phyloP scores from a whole-genome alignment of 352 stramenopile genomes.

The Phytophthora crassamura region DNA sequence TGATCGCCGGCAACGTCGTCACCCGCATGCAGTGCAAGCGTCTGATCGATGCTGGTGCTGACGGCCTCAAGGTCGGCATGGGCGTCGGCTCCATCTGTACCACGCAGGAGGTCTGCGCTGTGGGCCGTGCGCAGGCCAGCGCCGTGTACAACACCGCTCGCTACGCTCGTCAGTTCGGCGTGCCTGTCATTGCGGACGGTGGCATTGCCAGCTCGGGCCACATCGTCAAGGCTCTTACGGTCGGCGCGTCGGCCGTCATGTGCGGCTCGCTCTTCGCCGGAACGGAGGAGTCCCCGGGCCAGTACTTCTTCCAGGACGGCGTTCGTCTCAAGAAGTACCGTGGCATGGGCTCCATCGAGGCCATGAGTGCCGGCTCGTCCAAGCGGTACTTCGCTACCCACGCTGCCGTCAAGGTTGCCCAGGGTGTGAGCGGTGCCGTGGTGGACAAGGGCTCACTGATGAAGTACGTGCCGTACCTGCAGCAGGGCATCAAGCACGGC shows the following conservation, averaged over 20 bases:
- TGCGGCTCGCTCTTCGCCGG: slow-evolving; percentile 99
- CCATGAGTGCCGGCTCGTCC: slow-evolving; percentile 97
- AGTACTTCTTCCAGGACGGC: slow-evolving; percentile 99
- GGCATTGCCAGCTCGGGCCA: slow-evolving; percentile 98
- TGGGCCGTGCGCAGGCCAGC: slow-evolving; percentile 98
- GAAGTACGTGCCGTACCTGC: slow-evolving; percentile 99
- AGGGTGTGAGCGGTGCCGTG: slow-evolving; percentile 98
- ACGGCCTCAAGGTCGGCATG: slow-evolving; percentile 99
- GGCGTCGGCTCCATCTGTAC: slow-evolving; percentile 99
- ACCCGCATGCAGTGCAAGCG: slow-evolving; percentile 97
- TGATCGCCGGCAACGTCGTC: slow-evolving; percentile 99
- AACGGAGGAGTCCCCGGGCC: slow-evolving; percentile 98
- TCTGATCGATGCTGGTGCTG: slow-evolving; percentile 98
- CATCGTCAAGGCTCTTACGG: slow-evolving; percentile 98
- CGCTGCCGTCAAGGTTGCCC: slow-evolving; percentile 97
- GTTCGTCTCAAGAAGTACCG: slow-evolving; percentile 99
- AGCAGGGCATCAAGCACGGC: slow-evolving; percentile 98
- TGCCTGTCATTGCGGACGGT: slow-evolving; percentile 99
- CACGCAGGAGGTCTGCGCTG: slow-evolving; percentile 99
- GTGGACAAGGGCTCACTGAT: slow-evolving; percentile 99
- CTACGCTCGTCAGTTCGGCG: slow-evolving; percentile 95
- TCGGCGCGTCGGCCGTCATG: slow-evolving; percentile 99
- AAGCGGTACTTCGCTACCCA: slow-evolving; percentile 93
- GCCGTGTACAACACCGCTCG: slow-evolving; percentile 98
- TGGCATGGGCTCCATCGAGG: slow-evolving; percentile 99